Conservation (phyloP, 495 filamentous ascomycete species). For the Tuber magnatum region DNA sequence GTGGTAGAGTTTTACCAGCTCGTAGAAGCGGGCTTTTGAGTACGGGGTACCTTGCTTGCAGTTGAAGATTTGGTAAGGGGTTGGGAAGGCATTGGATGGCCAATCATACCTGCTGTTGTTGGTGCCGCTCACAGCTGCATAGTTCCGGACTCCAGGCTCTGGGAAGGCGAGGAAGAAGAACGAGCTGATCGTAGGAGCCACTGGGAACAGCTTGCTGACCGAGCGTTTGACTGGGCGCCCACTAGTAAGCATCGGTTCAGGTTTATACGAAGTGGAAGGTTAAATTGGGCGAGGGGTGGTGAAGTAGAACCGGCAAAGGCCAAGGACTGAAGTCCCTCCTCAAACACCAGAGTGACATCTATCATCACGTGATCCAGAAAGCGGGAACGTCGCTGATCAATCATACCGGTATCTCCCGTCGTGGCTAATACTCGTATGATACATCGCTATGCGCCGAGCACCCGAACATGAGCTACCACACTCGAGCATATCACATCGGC, state of each 20-base stretch:
- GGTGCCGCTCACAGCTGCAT: constrained; percentile 23
- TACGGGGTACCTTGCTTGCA: constrained; percentile 58
- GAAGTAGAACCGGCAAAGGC: constrained; percentile 1
- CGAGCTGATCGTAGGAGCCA: background rate
- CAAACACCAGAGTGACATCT: background rate
- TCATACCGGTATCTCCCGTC: background rate
- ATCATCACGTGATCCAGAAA: background rate
- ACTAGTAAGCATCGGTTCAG: constrained; percentile 28
- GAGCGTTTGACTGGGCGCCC: constrained; percentile 24
- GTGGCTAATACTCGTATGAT: background rate
- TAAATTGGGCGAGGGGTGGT: background rate
- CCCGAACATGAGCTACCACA: background rate
- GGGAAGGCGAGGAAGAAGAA: background rate
- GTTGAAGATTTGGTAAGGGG: constrained; percentile 85
- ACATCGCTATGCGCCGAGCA: background rate
- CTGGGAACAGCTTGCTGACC: constrained; percentile 1
- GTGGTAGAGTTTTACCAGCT: constrained; percentile 92
- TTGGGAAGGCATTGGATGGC: constrained; percentile 51
- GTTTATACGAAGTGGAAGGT: constrained; percentile 13
- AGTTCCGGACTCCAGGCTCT: constrained; percentile 8
- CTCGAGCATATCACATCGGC: background rate
- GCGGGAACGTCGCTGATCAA: background rate
- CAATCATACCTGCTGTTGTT: constrained; percentile 42
- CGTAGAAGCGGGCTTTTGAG: constrained; percentile 72
- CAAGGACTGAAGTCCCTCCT: background rate